Evolutionary conservation across 129 eudicot species (phyloP).

Genomic region (Flaveria ramosissima): DNA sequence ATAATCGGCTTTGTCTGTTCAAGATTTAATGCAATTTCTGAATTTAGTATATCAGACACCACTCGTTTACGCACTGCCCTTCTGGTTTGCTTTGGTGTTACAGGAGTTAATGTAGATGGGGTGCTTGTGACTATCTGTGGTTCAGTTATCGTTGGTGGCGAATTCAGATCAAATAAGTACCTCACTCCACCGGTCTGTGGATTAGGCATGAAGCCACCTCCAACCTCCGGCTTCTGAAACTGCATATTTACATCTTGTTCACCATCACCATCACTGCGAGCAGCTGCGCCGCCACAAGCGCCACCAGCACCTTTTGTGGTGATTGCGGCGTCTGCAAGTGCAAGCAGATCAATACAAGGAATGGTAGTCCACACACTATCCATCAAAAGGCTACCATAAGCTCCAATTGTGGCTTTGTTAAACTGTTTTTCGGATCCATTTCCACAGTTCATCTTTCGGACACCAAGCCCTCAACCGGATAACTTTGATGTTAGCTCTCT

Average conservation of each 20-base stretch:
- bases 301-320: slow-evolving; percentile 16
- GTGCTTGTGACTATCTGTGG: slow-evolving; percentile 12
- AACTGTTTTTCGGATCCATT: slow-evolving; percentile 27
- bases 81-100: slow-evolving; percentile 58
- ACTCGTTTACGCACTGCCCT: slow-evolving; percentile 23
- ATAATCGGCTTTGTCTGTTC: slow-evolving; percentile 27
- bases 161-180: slow-evolving; percentile 51
- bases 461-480: slow-evolving; percentile 22
- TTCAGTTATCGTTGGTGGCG: slow-evolving; percentile 43
- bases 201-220: background rate
- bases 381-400: slow-evolving; percentile 23
- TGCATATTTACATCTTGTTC: background rate
- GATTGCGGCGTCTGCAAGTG: slow-evolving; percentile 46
- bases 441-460: slow-evolving; percentile 34
- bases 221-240: background rate
- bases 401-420: background rate
- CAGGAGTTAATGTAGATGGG: slow-evolving; percentile 47
- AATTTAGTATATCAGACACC: slow-evolving; percentile 25
- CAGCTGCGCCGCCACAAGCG: slow-evolving; percentile 6
- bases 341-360: slow-evolving; percentile 56
- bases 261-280: background rate
- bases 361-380: slow-evolving; percentile 34
- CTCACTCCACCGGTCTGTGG: slow-evolving; percentile 27
- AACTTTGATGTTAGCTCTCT: slow-evolving; percentile 27
- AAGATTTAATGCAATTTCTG: slow-evolving; percentile 21